Base-by-base conservation (phyloP, 2,329 filamentous ascomycete species). In the Ascochyta fabae region DNA sequence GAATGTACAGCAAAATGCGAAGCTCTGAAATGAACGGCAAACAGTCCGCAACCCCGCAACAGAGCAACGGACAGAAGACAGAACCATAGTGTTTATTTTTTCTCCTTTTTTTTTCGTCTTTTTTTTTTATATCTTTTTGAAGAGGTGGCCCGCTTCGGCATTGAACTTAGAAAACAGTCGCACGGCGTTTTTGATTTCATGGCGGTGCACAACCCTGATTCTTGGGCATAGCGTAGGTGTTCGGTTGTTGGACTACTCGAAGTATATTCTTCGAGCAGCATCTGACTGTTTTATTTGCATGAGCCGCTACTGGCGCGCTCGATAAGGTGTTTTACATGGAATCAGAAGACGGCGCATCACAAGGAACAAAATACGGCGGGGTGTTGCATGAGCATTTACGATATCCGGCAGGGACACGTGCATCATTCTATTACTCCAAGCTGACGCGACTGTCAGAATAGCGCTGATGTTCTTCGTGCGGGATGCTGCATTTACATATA, bases 1-100 rank as follows among this genome's bases (percentile, higher is more conserved):
- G 62, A 44, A 76, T 76, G 73, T 77, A 78, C 59, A 64, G 63
- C 35, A 75, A 71, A 61, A 70, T 76, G 66, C 55, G 74, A 47
- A 65, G 54, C 16, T 64, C 65, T 13, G 73, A 76, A 56, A 66
- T 64, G 56, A 66, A 61, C 42, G 59, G 58, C 43, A 73, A 70
- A 58, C 62, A 63, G 46, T 48, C 52, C n/a, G 52, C 64, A 27
- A 58, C 59, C 29, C 48, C 58, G 13, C 52, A 60, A 40, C 57
- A 68, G 43, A 65, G 59, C n/a, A 70, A 70, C 29, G 67, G 66
- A 15, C 62, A 69, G 27, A 65, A 66, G 48, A 68, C 65, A 36
- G 65, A 61, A 44, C 53, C 59, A 23, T 69, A 53, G 44, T 13
- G 22, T 31, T 38, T n/a, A n/a, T n/a, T 22, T 31, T 12, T 15